These are phyloP conservation scores for Pichia sp. DNA, from an alignment of 1,139 yeast species.

Conservation along the genomic window DNA sequence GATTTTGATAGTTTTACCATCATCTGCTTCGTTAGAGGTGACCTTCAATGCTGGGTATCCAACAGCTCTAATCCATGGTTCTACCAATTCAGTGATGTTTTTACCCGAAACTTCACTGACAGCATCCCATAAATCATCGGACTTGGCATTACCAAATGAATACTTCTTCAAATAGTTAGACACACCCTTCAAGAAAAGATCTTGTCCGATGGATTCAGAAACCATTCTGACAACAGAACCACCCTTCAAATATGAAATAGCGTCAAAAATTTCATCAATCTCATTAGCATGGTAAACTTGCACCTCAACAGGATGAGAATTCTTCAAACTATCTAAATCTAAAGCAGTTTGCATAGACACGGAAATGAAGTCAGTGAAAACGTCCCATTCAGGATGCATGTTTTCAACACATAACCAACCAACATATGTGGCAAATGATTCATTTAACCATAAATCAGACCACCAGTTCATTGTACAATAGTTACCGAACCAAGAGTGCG, in stretches of 20 bases:
- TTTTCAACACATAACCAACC: conserved; percentile 46
- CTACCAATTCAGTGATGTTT: conserved; percentile 40
- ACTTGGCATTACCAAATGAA: conserved; percentile 45
- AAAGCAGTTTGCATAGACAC: conserved; percentile 46
- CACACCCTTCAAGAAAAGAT: conserved; percentile 45
- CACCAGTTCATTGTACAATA: conserved; percentile 60
- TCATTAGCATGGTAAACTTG: conserved; percentile 48
- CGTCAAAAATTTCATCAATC: conserved; percentile 52
- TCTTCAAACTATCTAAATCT: conserved; percentile 44
- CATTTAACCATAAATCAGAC: conserved; percentile 59
- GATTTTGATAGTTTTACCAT: conserved; percentile 27
- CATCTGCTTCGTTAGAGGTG: conserved; percentile 21
- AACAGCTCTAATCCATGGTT: conserved; percentile 45
- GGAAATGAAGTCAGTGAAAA: conserved; percentile 47
- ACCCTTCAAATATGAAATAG: conserved; percentile 49
- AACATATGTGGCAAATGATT: conserved; percentile 58
- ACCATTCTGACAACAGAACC: conserved; percentile 51
- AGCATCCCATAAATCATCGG: conserved; percentile 47
- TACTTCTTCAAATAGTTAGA: conserved; percentile 43
- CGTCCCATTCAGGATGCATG: conserved; percentile 52
- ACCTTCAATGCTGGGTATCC: conserved; percentile 47
- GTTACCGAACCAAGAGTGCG: conserved; percentile 64
- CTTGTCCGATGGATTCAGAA: conserved; percentile 45
- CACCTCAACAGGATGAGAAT: conserved; percentile 54
- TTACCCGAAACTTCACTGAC: conserved; percentile 40